A percentile compares a stretch with the other conserved stretches of the same genome.
phyloP scores from a whole-genome alignment of 1,139 yeast genomes.

The Meyerozyma carpophila region DNA sequence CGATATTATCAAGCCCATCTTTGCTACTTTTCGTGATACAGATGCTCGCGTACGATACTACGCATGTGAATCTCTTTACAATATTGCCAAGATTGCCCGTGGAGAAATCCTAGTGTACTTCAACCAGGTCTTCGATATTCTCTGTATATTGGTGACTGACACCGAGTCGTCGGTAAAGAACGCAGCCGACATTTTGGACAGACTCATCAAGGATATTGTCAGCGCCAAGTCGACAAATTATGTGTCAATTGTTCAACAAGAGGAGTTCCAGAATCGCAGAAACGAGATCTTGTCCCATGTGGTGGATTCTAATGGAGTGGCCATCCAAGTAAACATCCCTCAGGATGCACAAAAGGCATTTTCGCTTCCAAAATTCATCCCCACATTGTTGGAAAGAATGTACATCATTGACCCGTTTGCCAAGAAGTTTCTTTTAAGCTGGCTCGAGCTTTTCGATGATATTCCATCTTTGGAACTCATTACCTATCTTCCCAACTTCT shows the following conservation, averaged over 20 bases:
- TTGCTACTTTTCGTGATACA: constrained; percentile 94
- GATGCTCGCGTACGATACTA: constrained; percentile 94
- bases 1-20: constrained; percentile 84
- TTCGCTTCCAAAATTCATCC: constrained; percentile 82
- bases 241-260: constrained; percentile 69
- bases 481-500: constrained; percentile 80
- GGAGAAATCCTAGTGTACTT: constrained; percentile 90
- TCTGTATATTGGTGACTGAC: constrained; percentile 88
- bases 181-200: constrained; percentile 90
- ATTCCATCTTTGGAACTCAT: constrained; percentile 89
- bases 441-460: constrained; percentile 87
- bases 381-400: constrained; percentile 83
- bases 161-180: constrained; percentile 88
- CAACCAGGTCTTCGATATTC: constrained; percentile 90
- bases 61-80: constrained; percentile 94
- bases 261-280: constrained; percentile 28
- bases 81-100: constrained; percentile 93
- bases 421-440: constrained; percentile 82
- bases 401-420: constrained; percentile 92
- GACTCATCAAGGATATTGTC: constrained; percentile 89
- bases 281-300: constrained; percentile 41
- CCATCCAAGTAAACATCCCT: constrained; percentile 55
- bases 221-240: constrained; percentile 92
- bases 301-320: constrained; percentile 47
- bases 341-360: constrained; percentile 74